Evolutionary conservation across 305 asterid genomes (phyloP).

Genomic region (Plantago lanceolata): DNA sequence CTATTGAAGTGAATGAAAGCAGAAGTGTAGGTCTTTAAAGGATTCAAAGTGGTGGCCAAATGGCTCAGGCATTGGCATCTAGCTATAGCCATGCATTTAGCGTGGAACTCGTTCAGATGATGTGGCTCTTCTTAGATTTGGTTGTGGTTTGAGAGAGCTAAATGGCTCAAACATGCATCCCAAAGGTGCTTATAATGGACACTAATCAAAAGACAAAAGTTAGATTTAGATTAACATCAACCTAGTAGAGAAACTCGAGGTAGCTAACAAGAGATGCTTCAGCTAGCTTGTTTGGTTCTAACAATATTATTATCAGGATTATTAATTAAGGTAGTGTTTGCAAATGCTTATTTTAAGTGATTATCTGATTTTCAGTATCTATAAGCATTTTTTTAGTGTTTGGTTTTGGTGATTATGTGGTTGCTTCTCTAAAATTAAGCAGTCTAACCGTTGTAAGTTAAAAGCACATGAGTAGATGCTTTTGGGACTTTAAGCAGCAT

Average conservation of each 20-base stretch:
- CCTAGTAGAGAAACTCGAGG: neutral
- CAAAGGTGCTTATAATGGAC: neutral
- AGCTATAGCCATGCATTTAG: neutral
- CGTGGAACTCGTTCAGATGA: neutral
- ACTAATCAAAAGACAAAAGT: neutral
- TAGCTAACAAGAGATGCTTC: too few relatives aligned
- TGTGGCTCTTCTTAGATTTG: neutral
- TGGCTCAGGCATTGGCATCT: neutral
- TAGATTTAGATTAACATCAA: neutral
- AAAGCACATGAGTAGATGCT: too few relatives aligned
- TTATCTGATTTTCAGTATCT: too few relatives aligned
- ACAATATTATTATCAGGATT: too few relatives aligned
- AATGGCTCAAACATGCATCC: neutral
- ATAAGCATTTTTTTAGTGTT: too few relatives aligned
- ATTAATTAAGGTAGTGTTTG: too few relatives aligned
- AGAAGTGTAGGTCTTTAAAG: neutral
- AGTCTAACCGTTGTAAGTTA: too few relatives aligned
- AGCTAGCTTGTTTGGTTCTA: neutral
- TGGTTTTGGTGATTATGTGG: too few relatives aligned
- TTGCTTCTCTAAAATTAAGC: too few relatives aligned
- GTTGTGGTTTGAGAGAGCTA: too few relatives aligned
- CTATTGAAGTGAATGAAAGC: neutral
- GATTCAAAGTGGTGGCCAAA: neutral
- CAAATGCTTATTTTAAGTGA: too few relatives aligned
- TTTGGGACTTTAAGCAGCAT: too few relatives aligned